Evolutionary conservation across 441 rosid genomes (phyloP), one percentile per base, ranked within the genome.

Genomic region (Erodium trifolium): DNA sequence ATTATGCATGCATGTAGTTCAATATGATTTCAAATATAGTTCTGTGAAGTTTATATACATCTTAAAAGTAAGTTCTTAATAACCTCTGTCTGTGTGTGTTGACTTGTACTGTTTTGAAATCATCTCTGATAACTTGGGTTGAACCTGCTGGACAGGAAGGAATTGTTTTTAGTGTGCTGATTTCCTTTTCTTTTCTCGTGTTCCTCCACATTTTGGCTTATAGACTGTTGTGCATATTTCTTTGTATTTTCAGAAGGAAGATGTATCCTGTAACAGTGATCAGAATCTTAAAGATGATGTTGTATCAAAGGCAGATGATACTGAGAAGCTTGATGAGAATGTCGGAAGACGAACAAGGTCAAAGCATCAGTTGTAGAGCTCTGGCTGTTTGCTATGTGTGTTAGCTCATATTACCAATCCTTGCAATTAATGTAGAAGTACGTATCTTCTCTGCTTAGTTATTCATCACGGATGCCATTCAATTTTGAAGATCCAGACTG

Each of bases 241-340:
- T 53, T 51, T 51, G 70, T 19, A 68, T 63, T 41, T 29, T 53
- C 63, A 29, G 53, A 60, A 51, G 35, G 63, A 7, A 13, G 57
- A 49, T 16, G 31, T 29, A 16, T 8, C 63, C 47, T 23, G 10
- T 12, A 35, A 66, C 23, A 37, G 49, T 34, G 68, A 66, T 14
- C 12, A 43, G 7, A 37, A 41, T 41, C 47, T 41, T 11, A 41
- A 41, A 41, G 47, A 41, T 41, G 10, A 41, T 11, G 47, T 1
- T 41, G 47, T 6, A 11, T 41, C 47, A 1, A 41, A 41, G 10
- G 7, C 47, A 41, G 47, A 41, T 8, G 47, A 41, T 41, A 41
- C 47, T 5, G 47, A 41, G 47, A 41, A 41, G 47, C 47, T 41
- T 5, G 47, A 41, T 41, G 47, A 41, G 47, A 41, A 41, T 41